Evolutionary conservation across 176 grass and related monocot genomes (phyloP).

Genomic region (Luzula sylvatica): DNA sequence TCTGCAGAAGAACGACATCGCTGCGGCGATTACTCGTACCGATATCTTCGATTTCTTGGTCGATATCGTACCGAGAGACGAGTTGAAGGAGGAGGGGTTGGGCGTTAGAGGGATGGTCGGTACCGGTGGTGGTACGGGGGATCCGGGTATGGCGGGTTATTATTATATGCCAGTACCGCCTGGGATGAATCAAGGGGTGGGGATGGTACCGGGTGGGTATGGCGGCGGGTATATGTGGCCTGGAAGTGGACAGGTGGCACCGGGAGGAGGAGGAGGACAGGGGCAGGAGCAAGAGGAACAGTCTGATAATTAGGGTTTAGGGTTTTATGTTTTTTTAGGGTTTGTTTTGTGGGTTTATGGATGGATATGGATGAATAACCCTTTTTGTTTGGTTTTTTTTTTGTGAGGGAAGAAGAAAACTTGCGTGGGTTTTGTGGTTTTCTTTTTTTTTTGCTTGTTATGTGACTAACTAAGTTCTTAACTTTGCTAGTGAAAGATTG

Average conservation of each 20-base stretch:
- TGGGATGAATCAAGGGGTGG: slow-evolving; percentile 25
- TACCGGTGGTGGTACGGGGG: slow-evolving; percentile 16
- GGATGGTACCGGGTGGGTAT: slow-evolving; percentile 1
- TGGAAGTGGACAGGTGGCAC: slow-evolving; percentile 18
- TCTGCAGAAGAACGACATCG: slow-evolving; percentile 44
- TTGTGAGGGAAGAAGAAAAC: slow-evolving; percentile 15
- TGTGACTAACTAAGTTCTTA: not conserved
- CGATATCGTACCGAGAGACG: slow-evolving; percentile 41
- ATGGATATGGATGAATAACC: no score
- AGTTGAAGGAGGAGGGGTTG: slow-evolving; percentile 25
- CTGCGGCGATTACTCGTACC: slow-evolving; percentile 23
- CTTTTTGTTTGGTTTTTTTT: no score
- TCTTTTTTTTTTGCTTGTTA: not conserved
- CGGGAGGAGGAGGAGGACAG: slow-evolving; percentile 6
- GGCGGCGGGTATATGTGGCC: slow-evolving; percentile 9
- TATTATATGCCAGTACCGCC: slow-evolving; percentile 25
- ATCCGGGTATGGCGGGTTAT: slow-evolving; percentile 13
- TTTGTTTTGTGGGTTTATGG: no score
- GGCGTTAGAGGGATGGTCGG: slow-evolving; percentile 9
- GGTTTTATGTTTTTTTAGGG: no score
- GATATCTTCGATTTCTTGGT: slow-evolving; percentile 57
- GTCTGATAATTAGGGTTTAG: not conserved
- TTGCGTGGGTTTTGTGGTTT: not conserved
- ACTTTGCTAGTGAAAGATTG: no score
- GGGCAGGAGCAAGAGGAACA: slow-evolving; percentile 5